Conservation (phyloP, 2,329 filamentous ascomycete species). For the Hymenoscyphus occultus region DNA sequence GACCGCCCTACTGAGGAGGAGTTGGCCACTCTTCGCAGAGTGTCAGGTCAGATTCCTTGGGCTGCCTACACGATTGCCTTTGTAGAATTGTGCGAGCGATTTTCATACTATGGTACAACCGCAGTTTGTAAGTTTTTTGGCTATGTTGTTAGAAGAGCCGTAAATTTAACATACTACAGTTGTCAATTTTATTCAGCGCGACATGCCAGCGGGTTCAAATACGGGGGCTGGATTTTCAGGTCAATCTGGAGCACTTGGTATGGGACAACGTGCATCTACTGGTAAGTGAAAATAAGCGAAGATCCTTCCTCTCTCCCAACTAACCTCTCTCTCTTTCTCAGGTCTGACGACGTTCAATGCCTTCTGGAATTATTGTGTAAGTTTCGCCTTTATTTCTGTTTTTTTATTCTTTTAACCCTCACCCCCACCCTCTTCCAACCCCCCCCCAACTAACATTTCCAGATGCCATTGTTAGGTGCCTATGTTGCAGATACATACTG, state of each 20-base stretch:
- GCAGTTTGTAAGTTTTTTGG: slow-evolving; percentile 50
- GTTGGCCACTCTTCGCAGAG: slow-evolving; percentile 29
- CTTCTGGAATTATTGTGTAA: slow-evolving; percentile 41
- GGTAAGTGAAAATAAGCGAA: too few relatives aligned
- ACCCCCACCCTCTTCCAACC: too few relatives aligned
- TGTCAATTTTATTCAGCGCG: slow-evolving; percentile 15
- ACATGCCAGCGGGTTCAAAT: slow-evolving; percentile 12
- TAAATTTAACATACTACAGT: not conserved
- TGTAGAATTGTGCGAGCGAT: slow-evolving; percentile 62
- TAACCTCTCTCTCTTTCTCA: too few relatives aligned
- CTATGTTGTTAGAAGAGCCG: not conserved
- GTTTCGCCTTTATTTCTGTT: too few relatives aligned
- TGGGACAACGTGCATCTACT: slow-evolving; percentile 49
- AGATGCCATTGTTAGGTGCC: slow-evolving; percentile 48
- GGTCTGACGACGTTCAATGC: slow-evolving; percentile 47
- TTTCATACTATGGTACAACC: slow-evolving; percentile 60
- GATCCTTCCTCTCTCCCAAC: too few relatives aligned
- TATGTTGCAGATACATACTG: slow-evolving; percentile 57
- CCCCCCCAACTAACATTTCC: not conserved
- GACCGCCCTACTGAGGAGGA: slow-evolving; percentile 28
- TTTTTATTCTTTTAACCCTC: too few relatives aligned
- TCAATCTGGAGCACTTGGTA: slow-evolving; percentile 42
- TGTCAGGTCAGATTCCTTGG: slow-evolving; percentile 30
- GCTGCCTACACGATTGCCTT: slow-evolving; percentile 51
- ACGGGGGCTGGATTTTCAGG: slow-evolving; percentile 12